Conservation (phyloP, 352 stramenopile genomes). For the Phytophthora lateralis region DNA sequence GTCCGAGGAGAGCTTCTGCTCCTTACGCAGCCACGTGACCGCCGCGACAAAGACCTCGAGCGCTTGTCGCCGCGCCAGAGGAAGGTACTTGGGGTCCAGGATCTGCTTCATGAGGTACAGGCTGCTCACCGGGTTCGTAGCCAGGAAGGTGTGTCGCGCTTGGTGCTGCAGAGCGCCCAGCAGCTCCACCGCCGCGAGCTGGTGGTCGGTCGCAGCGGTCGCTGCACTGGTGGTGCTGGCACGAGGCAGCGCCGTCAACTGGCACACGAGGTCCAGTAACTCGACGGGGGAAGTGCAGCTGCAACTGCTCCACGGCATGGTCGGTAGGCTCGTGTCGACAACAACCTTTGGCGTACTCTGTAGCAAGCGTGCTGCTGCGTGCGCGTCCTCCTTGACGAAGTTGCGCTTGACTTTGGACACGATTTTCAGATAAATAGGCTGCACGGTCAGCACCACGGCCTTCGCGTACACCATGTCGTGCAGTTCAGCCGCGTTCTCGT, state of each 20-base stretch:
- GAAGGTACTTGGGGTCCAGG: constrained; percentile 35
- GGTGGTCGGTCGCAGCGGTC: constrained; percentile 27
- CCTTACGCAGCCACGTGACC: constrained; percentile 33
- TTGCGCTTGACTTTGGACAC: constrained; percentile 46
- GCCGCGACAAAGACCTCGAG: constrained; percentile 30
- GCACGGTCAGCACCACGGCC: constrained; percentile 36
- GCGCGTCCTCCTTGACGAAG: constrained; percentile 33
- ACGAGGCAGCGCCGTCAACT: constrained; percentile 26
- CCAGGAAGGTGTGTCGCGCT: constrained; percentile 26
- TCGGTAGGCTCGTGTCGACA: constrained; percentile 21
- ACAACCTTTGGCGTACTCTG: constrained; percentile 21
- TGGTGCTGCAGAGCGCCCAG: constrained; percentile 27
- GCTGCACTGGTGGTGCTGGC: constrained; percentile 12
- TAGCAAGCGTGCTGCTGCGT: constrained; percentile 26
- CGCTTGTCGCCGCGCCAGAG: constrained; percentile 17
- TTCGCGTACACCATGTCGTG: constrained; percentile 43
- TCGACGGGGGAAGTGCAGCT: constrained; percentile 38
- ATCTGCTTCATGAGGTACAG: constrained; percentile 44
- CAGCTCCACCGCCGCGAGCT: constrained; percentile 26
- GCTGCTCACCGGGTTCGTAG: constrained; percentile 36
- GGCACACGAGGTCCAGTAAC: constrained; percentile 34
- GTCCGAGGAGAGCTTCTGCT: constrained; percentile 7
- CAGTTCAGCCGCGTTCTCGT: constrained; percentile 40
- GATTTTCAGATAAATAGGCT: constrained; percentile 48
- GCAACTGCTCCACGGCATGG: constrained; percentile 31